These are phyloP conservation scores for Fusarium nematophilum DNA, from an alignment of 2,329 filamentous ascomycete species.

Conservation along the genomic window DNA sequence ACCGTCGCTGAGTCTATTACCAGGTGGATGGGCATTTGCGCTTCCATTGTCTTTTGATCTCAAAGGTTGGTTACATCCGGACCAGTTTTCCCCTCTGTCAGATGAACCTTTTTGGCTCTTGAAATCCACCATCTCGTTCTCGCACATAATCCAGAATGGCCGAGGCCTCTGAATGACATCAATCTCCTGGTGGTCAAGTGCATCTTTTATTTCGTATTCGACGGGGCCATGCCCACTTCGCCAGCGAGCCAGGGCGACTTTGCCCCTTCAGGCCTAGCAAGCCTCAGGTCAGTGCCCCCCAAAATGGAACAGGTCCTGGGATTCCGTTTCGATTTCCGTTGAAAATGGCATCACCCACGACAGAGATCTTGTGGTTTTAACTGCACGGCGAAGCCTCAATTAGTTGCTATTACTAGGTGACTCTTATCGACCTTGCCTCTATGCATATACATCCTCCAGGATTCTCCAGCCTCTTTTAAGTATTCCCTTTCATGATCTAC, in stretches of 20 bases:
- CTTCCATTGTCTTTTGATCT: no score
- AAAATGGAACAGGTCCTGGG: conserved; percentile 18
- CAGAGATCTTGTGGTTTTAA: no score
- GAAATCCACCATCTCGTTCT: not conserved
- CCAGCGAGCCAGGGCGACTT: not conserved
- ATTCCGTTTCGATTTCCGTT: conserved; percentile 31
- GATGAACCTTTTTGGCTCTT: no score
- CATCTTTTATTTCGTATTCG: conserved; percentile 20
- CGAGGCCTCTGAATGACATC: conserved; percentile 36
- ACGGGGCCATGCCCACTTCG: conserved; percentile 12
- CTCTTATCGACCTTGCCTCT: no score
- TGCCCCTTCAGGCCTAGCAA: conserved; percentile 6
- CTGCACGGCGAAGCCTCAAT: no score
- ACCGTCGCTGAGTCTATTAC: no score
- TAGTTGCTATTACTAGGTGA: no score
- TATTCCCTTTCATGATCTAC: not conserved
- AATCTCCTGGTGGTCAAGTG: conserved; percentile 17
- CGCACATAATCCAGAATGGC: no score
- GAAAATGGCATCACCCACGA: conserved; percentile 9
- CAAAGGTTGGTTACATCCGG: no score
- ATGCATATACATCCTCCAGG: not conserved
- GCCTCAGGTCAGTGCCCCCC: conserved; percentile 19
- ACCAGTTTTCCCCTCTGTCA: not conserved
- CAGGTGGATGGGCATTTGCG: no score
- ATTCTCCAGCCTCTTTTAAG: not conserved